A percentile compares a stretch with the other conserved stretches of the same genome.
These are phyloP conservation scores for Fusarium subtropicale DNA, from an alignment of 2,329 filamentous ascomycete species.

Conservation along the genomic window DNA sequence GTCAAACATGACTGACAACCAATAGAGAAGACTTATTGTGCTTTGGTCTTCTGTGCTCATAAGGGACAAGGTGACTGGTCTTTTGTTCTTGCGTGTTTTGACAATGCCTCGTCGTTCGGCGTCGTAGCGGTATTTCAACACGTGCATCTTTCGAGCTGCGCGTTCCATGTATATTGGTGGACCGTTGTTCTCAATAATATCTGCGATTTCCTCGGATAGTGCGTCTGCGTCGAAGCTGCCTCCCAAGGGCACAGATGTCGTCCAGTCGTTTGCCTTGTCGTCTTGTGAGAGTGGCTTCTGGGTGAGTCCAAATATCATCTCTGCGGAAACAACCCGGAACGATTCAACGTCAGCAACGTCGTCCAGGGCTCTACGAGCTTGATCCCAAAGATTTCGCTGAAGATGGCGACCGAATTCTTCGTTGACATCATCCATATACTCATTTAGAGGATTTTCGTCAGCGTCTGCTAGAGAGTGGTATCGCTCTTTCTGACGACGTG, in stretches of 20 bases:
- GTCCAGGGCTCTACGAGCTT: conserved; percentile 50
- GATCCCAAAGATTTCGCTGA: conserved; percentile 53
- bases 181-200: conserved; percentile 39
- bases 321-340: conserved; percentile 53
- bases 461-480: conserved; percentile 6
- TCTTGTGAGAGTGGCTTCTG: conserved; percentile 44
- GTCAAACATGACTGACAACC: conserved; percentile 70
- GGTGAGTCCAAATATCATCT: conserved; percentile 55
- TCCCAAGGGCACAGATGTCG: not conserved
- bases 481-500: conserved; percentile 9
- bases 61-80: not conserved
- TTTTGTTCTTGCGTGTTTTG: conserved; percentile 8
- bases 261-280: not conserved
- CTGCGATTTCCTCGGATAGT: conserved; percentile 17
- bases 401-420: conserved; percentile 54
- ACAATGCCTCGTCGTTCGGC: conserved; percentile 30
- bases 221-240: not conserved
- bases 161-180: conserved; percentile 41
- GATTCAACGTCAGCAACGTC: conserved; percentile 53
- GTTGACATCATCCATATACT: conserved; percentile 12
- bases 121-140: conserved; percentile 40
- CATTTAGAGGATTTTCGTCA: not conserved
- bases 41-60: conserved; percentile 46
- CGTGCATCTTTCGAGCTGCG: conserved; percentile 42
- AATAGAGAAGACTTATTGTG: conserved; percentile 66